Conservation (phyloP, 352 stramenopile genomes). For the Phytophthora tentaculata region DNA sequence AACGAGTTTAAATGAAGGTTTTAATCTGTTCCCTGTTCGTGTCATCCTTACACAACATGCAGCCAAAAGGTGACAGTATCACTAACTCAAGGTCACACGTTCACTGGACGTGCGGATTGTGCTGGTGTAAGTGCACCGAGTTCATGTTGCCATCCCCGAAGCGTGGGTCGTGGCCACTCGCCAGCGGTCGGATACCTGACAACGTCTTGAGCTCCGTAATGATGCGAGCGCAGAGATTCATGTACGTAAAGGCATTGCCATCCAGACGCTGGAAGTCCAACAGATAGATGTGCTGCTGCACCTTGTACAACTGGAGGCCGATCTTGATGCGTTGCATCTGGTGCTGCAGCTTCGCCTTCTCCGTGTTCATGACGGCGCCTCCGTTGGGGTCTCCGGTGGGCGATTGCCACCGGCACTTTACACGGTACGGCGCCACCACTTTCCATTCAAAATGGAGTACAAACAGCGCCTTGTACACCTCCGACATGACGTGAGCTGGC, state of each 20-base stretch:
- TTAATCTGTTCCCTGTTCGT: conserved; percentile 25
- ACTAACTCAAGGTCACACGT: not conserved
- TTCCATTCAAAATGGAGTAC: conserved; percentile 98
- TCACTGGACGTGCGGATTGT: conserved; percentile 37
- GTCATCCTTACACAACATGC: conserved; percentile 27
- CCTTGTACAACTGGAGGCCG: conserved; percentile 96
- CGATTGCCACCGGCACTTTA: conserved; percentile 97
- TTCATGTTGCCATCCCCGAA: conserved; percentile 61
- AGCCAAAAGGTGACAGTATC: not conserved
- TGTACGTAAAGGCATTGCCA: conserved; percentile 99
- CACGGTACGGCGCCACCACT: conserved; percentile 95
- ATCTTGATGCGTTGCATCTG: conserved; percentile 92
- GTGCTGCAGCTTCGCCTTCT: conserved; percentile 40
- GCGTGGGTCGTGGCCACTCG: conserved; percentile 56
- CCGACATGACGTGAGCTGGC: conserved; percentile 98
- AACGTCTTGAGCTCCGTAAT: conserved; percentile 99
- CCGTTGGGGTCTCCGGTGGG: conserved; percentile 32
- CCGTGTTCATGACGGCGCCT: conserved; percentile 28
- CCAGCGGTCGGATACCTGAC: conserved; percentile 68
- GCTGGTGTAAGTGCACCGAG: conserved; percentile 60
- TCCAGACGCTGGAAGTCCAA: conserved; percentile 97
- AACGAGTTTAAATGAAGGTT: conserved; percentile 24
- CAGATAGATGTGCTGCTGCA: conserved; percentile 99
- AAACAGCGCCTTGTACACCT: conserved; percentile 99
- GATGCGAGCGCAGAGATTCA: conserved; percentile 99